Evolutionary conservation across 202 grass and related monocot genomes (phyloP).

Genomic region (Carex sylvatica): DNA sequence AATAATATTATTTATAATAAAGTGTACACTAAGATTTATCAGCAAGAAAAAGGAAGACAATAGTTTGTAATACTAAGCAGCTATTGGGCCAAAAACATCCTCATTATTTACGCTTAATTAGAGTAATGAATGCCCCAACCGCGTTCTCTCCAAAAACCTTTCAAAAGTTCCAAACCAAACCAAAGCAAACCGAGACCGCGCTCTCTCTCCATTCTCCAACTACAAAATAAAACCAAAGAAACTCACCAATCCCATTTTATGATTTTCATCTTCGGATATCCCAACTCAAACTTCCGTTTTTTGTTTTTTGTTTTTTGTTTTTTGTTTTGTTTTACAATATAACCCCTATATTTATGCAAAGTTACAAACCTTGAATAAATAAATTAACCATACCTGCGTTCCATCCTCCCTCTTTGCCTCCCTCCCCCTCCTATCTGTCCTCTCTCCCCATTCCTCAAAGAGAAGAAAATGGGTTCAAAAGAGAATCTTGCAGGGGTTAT

Average conservation of each 20-base stretch:
- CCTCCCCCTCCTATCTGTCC: not conserved
- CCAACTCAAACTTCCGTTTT: not conserved
- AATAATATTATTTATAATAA: not conserved
- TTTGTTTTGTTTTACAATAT: not conserved
- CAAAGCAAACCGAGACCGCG: not conserved
- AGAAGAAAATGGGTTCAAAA: slow-evolving; percentile 26
- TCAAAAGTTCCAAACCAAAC: not conserved
- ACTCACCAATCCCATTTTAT: not conserved
- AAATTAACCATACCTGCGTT: not conserved
- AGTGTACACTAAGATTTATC: not conserved
- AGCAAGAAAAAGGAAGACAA: not conserved
- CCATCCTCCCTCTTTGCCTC: not conserved
- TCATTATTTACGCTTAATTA: not conserved
- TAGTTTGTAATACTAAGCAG: not conserved
- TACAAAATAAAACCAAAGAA: not conserved
- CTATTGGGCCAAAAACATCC: not conserved
- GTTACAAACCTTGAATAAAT: not conserved
- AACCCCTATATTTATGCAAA: not conserved
- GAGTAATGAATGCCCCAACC: not conserved
- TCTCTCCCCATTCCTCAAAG: not conserved
- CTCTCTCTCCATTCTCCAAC: not conserved
- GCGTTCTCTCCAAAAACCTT: not conserved
- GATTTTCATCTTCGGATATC: not conserved
- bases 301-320: not conserved
- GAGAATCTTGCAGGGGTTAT: slow-evolving; percentile 24